Conservation (phyloP, 2,329 filamentous ascomycete species). For the Penicillium crustosum region DNA sequence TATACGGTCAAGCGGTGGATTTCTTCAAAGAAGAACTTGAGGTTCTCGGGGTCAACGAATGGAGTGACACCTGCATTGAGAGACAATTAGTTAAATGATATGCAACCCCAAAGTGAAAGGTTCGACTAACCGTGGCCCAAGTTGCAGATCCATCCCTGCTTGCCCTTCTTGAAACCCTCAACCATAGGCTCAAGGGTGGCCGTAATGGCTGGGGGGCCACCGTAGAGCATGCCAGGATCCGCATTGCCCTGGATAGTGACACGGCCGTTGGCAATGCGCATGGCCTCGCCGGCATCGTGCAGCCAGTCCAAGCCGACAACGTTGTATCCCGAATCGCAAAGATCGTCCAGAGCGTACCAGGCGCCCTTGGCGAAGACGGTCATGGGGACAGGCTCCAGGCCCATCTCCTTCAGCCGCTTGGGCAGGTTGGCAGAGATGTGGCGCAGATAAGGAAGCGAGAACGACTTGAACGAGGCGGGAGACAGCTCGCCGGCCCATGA, state of each 20-base stretch:
- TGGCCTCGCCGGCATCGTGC: slow-evolving; percentile 81
- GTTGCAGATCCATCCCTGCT: slow-evolving; percentile 95
- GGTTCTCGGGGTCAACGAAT: slow-evolving; percentile 86
- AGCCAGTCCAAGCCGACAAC: slow-evolving; percentile 95
- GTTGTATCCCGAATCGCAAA: slow-evolving; percentile 87
- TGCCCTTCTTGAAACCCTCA: slow-evolving; percentile 75
- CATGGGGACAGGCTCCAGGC: slow-evolving; percentile 83
- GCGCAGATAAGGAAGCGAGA: slow-evolving; percentile 81
- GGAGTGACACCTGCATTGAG: slow-evolving; percentile 74
- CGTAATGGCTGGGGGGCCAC: slow-evolving; percentile 77
- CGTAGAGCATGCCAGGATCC: slow-evolving; percentile 90
- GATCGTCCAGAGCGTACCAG: slow-evolving; percentile 87
- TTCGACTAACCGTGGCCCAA: slow-evolving; percentile 77
- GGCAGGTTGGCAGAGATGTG: slow-evolving; percentile 83
- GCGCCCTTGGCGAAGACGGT: slow-evolving; percentile 97
- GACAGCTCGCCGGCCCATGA: slow-evolving; percentile 96
- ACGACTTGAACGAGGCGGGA: slow-evolving; percentile 76
- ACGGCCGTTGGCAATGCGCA: slow-evolving; percentile 73
- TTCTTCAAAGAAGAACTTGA: slow-evolving; percentile 93
- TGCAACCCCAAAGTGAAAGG: slow-evolving; percentile 3
- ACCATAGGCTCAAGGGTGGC: slow-evolving; percentile 83
- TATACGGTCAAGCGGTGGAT: slow-evolving; percentile 63
- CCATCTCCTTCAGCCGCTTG: slow-evolving; percentile 68
- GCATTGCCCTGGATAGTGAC: slow-evolving; percentile 91
- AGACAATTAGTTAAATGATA: slow-evolving; percentile 21